These are phyloP conservation scores for Osmanthus fragrans DNA, from an alignment of 257 asterid species.

Conservation along the genomic window DNA sequence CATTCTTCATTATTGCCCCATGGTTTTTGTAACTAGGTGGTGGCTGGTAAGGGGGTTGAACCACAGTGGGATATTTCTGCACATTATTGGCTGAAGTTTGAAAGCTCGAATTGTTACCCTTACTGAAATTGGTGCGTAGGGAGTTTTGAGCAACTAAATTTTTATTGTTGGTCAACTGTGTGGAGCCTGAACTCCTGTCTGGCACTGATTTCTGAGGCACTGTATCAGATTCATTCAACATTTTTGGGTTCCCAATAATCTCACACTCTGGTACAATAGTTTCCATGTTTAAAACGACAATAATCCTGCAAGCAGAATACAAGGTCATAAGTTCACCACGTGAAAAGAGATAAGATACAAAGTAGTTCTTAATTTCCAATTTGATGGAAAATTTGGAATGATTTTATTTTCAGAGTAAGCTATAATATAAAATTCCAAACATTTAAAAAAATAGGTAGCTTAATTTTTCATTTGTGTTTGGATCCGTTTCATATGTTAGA, in stretches of 20 bases:
- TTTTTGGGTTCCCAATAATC: slow-evolving; percentile 68
- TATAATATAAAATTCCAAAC: not conserved
- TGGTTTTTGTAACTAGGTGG: slow-evolving; percentile 80
- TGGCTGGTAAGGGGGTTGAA: slow-evolving; percentile 92
- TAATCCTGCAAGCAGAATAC: slow-evolving; percentile 63
- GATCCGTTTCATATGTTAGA: not conserved
- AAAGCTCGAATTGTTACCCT: slow-evolving; percentile 30
- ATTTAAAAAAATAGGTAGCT: not conserved
- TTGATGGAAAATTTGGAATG: not conserved
- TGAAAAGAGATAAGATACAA: slow-evolving; percentile 3
- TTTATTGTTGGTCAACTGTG: slow-evolving; percentile 29
- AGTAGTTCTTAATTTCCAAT: slow-evolving; percentile 12
- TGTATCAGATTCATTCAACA: slow-evolving; percentile 40
- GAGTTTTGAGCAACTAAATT: slow-evolving; percentile 42
- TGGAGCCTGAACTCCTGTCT: slow-evolving; percentile 36
- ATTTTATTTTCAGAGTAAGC: not conserved
- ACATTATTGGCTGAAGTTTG: slow-evolving; percentile 40
- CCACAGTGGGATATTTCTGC: slow-evolving; percentile 63
- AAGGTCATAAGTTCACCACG: slow-evolving; percentile 19
- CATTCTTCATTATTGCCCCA: slow-evolving; percentile 89
- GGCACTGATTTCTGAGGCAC: slow-evolving; percentile 48
- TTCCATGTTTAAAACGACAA: slow-evolving; percentile 85
- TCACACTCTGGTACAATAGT: slow-evolving; percentile 77
- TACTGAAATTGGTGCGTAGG: slow-evolving; percentile 34
- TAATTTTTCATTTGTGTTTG: slow-evolving; percentile 11